Base-by-base conservation (phyloP, 225 moss, liverwort and hornwort genomes). In the Polytrichum formosum region DNA sequence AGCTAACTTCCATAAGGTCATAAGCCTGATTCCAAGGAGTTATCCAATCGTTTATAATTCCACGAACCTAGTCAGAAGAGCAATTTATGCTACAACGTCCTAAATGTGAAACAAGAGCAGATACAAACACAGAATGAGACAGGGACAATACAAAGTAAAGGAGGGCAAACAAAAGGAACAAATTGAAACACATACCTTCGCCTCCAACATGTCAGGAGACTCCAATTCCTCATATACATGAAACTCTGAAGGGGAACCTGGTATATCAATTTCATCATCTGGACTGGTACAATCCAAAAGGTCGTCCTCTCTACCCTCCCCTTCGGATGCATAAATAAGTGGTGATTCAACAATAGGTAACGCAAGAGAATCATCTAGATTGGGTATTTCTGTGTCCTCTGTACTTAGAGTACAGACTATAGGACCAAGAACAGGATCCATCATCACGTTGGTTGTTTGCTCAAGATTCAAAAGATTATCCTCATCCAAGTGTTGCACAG, bases 331-430 rank as follows among this genome's bases (percentile, higher is more conserved):
- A 77, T 75, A 90, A 76, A 70, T 76, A 70, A 84, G 81, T 26
- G 79, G 71, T 54, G 69, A 70, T 29, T 63, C 67, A 26, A 76
- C 81, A 26, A 81, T 71, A 75, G 87, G 90, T 64, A 81, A 84
- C 73, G 84, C 82, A 68, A 98, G 84, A 61, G 82, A 70, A 67
- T 87, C 94, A 77, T 76, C 75, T 33, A 94, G 82, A 81, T 79
- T 70, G 26, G 97, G 97, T 74, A 98, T 78, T 55, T 91, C 92
- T 29, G 88, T 77, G 69, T 92, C 91, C 80, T 92, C 84, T 22
- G 80, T 88, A 74, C 83, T 98, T 54, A 92, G 64, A 46, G 70
- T 55, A 79, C 97, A 98, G 62, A 86, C 68, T 62, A 82, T 54
- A 74, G 90, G 88, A 66, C 88, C 88, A 77, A 84, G 70, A 55